These are phyloP conservation scores for Trypanosoma melophagium DNA, from an alignment of 208 protist species.

Conservation along the genomic window DNA sequence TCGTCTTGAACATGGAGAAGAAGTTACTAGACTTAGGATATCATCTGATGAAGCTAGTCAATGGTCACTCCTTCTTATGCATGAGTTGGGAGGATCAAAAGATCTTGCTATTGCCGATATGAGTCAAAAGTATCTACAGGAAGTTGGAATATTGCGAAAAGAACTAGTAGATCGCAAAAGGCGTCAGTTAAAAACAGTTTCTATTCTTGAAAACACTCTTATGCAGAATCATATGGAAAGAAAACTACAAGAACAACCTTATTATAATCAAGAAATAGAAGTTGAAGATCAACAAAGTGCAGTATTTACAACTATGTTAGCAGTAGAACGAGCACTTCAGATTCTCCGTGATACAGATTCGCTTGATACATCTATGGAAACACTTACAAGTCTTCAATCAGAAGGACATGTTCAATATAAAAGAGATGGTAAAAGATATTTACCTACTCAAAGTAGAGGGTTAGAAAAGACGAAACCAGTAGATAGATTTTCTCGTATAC, in stretches of 20 bases:
- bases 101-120: slow-evolving; percentile 10
- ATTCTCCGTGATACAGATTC: slow-evolving; percentile 2
- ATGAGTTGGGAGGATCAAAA: slow-evolving; percentile 14
- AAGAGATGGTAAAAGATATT: background rate
- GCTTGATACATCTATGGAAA: background rate
- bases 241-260: background rate
- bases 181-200: slow-evolving; percentile 8
- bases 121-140: background rate
- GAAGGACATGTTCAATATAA: background rate
- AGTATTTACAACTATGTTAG: background rate
- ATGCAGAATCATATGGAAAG: background rate
- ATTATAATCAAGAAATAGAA: background rate
- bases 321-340: slow-evolving; percentile 6
- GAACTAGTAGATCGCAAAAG: slow-evolving; percentile 7
- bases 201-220: slow-evolving; percentile 18
- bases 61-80: slow-evolving; percentile 10
- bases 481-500: background rate
- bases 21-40: slow-evolving; percentile 9
- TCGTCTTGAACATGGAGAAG: slow-evolving; percentile 18
- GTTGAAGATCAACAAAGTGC: too few species aligned
- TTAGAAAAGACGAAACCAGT: background rate
- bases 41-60: slow-evolving; percentile 4
- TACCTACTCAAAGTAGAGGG: background rate
- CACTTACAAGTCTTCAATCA: background rate
- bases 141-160: slow-evolving; percentile 1